Base-by-base conservation (phyloP, 164 flowering plant species). In the Houttuynia cordata region DNA sequence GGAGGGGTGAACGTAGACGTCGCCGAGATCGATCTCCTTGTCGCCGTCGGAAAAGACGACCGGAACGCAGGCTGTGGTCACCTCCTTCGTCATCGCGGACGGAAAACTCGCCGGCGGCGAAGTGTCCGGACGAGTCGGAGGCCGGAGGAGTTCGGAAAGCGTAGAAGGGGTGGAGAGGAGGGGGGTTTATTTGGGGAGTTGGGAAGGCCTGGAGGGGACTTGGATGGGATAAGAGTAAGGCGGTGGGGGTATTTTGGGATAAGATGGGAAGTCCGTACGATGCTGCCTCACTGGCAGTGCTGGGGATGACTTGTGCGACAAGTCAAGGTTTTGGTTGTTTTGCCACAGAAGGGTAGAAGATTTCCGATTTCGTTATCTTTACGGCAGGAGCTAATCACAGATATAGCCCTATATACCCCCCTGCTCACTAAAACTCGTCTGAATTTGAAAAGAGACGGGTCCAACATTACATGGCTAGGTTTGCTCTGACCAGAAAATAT, bases 21-120 rank as follows among this genome's bases (percentile, higher is more conserved):
- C 54, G 0, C 91, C 91, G 56, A 82, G 56, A 67, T 63, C 66
- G 23, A 66, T 74, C 62, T 85, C 86, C 3, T 63, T 42, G 59
- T 77, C 79, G 21, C 92, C 96, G 66, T 88, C 86, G 76, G 30
- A 78, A 71, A 85, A 81, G 0, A 78, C 67, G 13, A 78, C 82
- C 62, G 86, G 86, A 25, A 83, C 70, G 7, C 66, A 42, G 10
- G 47, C 58, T 0, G 34, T 15, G 7, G 7, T 25, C 17, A 18
- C 37, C 58, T 22, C 24, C 25, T 21, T 24, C 40, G 39, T 30
- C 58, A 14, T 30, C 37, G 25, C 0, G 10, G 13, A 55, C 57
- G 22, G 25, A 15, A 24, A 15, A 17, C 9, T 23, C 15, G 14
- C 34, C 58, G 58, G 39, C 58, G 58, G 12, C 30, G 14, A 0